phyloP scores from a whole-genome alignment of 768 basidiomycete genomes.

The Chalciporus chontae region DNA sequence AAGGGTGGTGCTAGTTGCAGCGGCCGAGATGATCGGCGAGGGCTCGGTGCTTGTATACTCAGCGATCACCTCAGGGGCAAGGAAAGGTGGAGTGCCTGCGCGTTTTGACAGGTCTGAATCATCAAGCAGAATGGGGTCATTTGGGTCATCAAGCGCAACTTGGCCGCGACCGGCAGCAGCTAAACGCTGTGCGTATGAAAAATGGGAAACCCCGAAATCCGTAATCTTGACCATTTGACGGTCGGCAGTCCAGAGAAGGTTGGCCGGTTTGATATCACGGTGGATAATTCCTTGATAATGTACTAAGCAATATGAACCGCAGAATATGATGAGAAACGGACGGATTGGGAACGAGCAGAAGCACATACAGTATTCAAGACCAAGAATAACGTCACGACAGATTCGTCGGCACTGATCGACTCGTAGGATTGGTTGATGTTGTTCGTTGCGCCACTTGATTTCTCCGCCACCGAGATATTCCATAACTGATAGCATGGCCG shows the following conservation, averaged over 20 bases:
- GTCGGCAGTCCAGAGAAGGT: conserved; percentile 87
- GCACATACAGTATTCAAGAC: conserved; percentile 88
- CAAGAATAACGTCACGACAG: conserved; percentile 89
- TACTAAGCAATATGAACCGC: conserved; percentile 46
- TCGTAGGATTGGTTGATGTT: conserved; percentile 69
- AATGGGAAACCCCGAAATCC: conserved; percentile 97
- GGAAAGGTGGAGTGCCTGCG: conserved; percentile 93
- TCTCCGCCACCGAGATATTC: conserved; percentile 96
- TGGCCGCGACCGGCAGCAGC: conserved; percentile 52
- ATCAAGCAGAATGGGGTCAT: conserved; percentile 69
- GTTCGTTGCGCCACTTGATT: conserved; percentile 77
- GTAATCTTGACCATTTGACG: conserved; percentile 91
- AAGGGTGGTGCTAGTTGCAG: conserved; percentile 29
- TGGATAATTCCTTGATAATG: conserved; percentile 98
- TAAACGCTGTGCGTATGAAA: conserved; percentile 83
- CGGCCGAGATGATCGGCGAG: conserved; percentile 31
- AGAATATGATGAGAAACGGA: conserved; percentile 3
- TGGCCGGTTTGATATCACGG: conserved; percentile 98
- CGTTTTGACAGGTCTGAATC: conserved; percentile 86
- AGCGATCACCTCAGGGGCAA: conserved; percentile 91
- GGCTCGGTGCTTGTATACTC: conserved; percentile 46
- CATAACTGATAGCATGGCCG: conserved; percentile 59
- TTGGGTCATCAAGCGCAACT: conserved; percentile 39
- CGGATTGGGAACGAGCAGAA: conserved; percentile 5
- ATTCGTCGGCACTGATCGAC: conserved; percentile 83